These are phyloP conservation scores for Xylona heveae DNA, from an alignment of 495 filamentous ascomycete genomes.

Conservation along the genomic window DNA sequence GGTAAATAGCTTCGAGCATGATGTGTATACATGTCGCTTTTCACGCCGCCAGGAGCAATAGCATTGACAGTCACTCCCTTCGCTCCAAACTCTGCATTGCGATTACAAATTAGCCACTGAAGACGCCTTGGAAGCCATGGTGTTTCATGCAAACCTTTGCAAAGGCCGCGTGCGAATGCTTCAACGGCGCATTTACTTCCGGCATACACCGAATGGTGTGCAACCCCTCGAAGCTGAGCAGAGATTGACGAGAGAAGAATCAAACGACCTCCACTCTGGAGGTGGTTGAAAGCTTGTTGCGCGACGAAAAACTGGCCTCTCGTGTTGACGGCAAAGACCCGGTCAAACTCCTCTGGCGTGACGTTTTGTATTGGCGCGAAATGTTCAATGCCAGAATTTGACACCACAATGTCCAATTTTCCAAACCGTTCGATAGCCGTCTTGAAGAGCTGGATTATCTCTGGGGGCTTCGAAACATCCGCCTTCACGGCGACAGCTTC, in stretches of 20 bases:
- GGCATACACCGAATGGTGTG: too few relatives aligned
- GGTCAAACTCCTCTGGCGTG: slow-evolving; percentile 53
- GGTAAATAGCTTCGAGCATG: slow-evolving; percentile 45
- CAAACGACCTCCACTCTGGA: slow-evolving; percentile 43
- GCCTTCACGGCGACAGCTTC: slow-evolving; percentile 52
- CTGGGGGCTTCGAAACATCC: slow-evolving; percentile 43
- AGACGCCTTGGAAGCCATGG: too few relatives aligned
- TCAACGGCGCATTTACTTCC: too few relatives aligned
- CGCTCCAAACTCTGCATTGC: slow-evolving; percentile 49
- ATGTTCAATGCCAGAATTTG: slow-evolving; percentile 36
- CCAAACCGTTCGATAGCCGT: slow-evolving; percentile 45
- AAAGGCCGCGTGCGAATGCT: too few relatives aligned
- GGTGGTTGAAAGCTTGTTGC: slow-evolving; percentile 49
- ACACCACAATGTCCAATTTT: slow-evolving; percentile 54
- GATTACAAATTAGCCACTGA: too few relatives aligned
- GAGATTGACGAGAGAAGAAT: slow-evolving; percentile 38
- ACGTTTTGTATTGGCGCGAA: slow-evolving; percentile 36
- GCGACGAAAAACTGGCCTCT: slow-evolving; percentile 71
- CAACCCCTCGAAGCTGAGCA: too few relatives aligned
- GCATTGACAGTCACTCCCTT: slow-evolving; percentile 58
- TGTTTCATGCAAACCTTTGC: too few relatives aligned
- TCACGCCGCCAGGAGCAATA: slow-evolving; percentile 56
- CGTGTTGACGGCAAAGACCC: slow-evolving; percentile 56
- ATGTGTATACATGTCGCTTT: slow-evolving; percentile 56
- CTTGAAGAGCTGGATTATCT: slow-evolving; percentile 40